Percentiles rank a stretch among this genome's conserved stretches.
These are phyloP conservation scores for Beauveria sp. DNA, from an alignment of 2,329 filamentous ascomycete genomes.

Conservation along the genomic window DNA sequence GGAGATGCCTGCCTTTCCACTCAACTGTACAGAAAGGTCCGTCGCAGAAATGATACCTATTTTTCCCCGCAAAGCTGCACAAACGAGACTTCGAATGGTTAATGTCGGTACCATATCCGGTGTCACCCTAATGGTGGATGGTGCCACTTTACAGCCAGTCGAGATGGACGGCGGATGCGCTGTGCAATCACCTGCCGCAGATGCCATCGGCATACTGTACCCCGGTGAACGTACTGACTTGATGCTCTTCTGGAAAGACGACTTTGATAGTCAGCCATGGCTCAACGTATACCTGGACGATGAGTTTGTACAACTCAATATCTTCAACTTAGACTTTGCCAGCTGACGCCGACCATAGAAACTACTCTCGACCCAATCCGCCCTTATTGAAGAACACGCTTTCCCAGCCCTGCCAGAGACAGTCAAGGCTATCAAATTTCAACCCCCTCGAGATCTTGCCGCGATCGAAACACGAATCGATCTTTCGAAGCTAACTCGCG, in stretches of 20 bases:
- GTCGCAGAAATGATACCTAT: constrained; percentile 14
- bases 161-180: constrained; percentile 17
- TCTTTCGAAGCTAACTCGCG: neutral
- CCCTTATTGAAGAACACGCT: constrained; percentile 4
- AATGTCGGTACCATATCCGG: constrained; percentile 20
- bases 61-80: constrained; percentile 2
- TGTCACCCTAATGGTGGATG: constrained; percentile 15
- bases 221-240: constrained; percentile 20
- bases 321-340: neutral
- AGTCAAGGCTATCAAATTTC: neutral
- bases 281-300: constrained; percentile 19
- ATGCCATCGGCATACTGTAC: constrained; percentile 19
- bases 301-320: constrained; percentile 15
- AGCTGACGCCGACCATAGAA: constrained; percentile 10
- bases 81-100: constrained; percentile 17
- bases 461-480: neutral
- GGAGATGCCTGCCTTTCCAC: constrained; percentile 19
- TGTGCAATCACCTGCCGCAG: constrained; percentile 11
- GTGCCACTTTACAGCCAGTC: constrained; percentile 16
- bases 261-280: constrained; percentile 6
- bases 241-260: constrained; percentile 15
- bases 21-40: constrained; percentile 15
- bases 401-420: constrained; percentile 9
- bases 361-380: constrained; percentile 18
- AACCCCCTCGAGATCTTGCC: neutral